Conservation (phyloP, 257 asterid genomes). For the Haberlea rhodopensis region DNA sequence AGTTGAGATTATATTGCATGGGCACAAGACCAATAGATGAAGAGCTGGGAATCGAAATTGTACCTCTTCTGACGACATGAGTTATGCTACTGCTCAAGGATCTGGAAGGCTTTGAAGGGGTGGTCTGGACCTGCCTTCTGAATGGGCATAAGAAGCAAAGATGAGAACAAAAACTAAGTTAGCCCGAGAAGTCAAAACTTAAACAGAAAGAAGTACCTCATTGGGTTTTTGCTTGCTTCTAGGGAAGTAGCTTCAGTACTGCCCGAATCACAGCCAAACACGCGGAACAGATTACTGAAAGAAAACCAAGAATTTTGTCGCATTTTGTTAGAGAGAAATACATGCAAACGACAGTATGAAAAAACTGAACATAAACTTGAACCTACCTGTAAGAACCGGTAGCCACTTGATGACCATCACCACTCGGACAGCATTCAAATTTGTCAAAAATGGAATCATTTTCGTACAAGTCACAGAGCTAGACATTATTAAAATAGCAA, state of each 20-base stretch:
- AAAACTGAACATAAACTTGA: conserved; percentile 11
- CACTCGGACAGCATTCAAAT: conserved; percentile 96
- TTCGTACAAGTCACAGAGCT: conserved; percentile 92
- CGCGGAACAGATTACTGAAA: conserved; percentile 77
- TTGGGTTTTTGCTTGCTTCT: conserved; percentile 82
- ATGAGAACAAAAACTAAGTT: conserved; percentile 9
- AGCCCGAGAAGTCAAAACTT: conserved; percentile 4
- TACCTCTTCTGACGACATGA: conserved; percentile 89
- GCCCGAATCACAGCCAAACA: conserved; percentile 65
- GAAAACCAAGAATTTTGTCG: conserved; percentile 4
- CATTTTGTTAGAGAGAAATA: conserved; percentile 8
- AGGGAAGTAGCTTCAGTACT: conserved; percentile 65
- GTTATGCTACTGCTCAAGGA: conserved; percentile 82
- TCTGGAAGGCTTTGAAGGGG: conserved; percentile 91
- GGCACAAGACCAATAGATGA: conserved; percentile 1
- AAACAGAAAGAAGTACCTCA: conserved; percentile 45
- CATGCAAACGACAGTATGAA: background rate
- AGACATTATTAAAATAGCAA: conserved; percentile 27
- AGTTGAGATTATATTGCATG: conserved; percentile 1
- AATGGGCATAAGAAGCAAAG: conserved; percentile 14
- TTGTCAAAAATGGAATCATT: conserved; percentile 96
- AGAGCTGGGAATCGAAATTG: background rate
- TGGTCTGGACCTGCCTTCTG: conserved; percentile 90
- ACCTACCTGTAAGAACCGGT: conserved; percentile 97
- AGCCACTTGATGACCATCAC: conserved; percentile 88